Base-by-base conservation (phyloP, 257 asterid genomes). In the Solanum ossicruentum region DNA sequence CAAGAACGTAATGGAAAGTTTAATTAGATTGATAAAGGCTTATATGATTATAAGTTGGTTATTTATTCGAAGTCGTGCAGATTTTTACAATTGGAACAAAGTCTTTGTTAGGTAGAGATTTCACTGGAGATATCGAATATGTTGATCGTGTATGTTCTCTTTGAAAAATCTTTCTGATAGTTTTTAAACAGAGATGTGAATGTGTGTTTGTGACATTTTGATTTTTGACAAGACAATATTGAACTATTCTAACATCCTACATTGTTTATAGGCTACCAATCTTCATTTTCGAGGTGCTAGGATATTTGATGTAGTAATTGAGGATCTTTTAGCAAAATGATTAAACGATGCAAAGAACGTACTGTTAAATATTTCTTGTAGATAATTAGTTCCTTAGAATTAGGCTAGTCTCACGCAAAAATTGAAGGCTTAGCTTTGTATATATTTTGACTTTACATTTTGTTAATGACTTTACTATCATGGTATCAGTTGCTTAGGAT, bases 241-340 rank as follows among this genome's bases (percentile, higher is more conserved):
- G 23, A 79, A 16, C 47, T 79, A 20, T 8, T 26, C 60, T 49
- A 65, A 49, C 8, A 28, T 20, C 52, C 15, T 36, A 17, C 0
- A 26, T 18, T 80, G 28, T 36, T 81, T 36, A 36, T 36, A 81
- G 84, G 23, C 41, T 45, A 81, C 57, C 39, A 81, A 81, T 18
- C 84, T 81, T 23, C 55, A 81, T 43, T 81, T 81, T 16, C 58
- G 84, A 56, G 84, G 73, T 81, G 84, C 84, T 12, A 58, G 84
- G 41, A 58, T 81, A 47, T 81, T 81, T 55, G 41, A 57, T 57
- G 84, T 72, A 32, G 7, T 56, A 7, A 39, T 81, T 16, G 41
- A 81, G 55, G 84, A 58, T 58, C 54, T 81, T n/a, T 32, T 81
- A 36, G 41, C 52, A 6, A 81, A 41, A 16, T 73, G 72, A 81